These are phyloP conservation scores for Zea mays DNA, from an alignment of 176 grass and related monocot genomes.

Conservation along the genomic window Zm-B73-REFERENCE-NAM-5.0 NC_050100.1:7569001-7569500, in stretches of 20 bases:
- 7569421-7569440: conserved; percentile 93
- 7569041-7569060: conserved; percentile 43
- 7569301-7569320: not conserved
- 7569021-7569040: conserved; percentile 67
- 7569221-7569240: conserved; percentile 33
- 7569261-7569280: not conserved
- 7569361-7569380: not conserved
- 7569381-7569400: not conserved
- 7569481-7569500: conserved; percentile 70
- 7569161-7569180: conserved; percentile 51
- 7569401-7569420: conserved; percentile 43
- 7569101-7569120: conserved; percentile 52
- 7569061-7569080: conserved; percentile 38
- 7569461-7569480: conserved; percentile 60
- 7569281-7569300: not conserved
- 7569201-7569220: conserved; percentile 47
- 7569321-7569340: not conserved
- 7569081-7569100: not conserved
- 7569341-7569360: not conserved
- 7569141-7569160: conserved; percentile 63
- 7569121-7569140: conserved; percentile 83
- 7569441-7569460: conserved; percentile 86
- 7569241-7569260: too few species aligned
- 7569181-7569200: conserved; percentile 53
- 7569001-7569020: conserved; percentile 63